A percentile compares a stretch with the other conserved stretches of the same genome.
These are phyloP conservation scores for sorghum (Sorghum bicolor) DNA, from an alignment of 176 grass and related monocot species.

Conservation along the genomic window Sorghum_bicolor_NCBIv3 NC_012872.2:66974001-66974500, in stretches of 20 bases:
- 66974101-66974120: neutral
- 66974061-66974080: conserved; percentile 41
- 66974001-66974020: conserved; percentile 82
- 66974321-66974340: neutral
- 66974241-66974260: conserved; percentile 79
- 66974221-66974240: conserved; percentile 73
- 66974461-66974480: conserved; percentile 16
- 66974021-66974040: conserved; percentile 83
- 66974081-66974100: neutral
- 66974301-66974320: neutral
- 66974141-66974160: neutral
- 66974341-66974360: conserved; percentile 80
- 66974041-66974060: conserved; percentile 93
- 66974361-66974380: conserved; percentile 60
- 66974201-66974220: conserved; percentile 73
- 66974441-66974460: conserved; percentile 43
- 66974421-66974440: conserved; percentile 89
- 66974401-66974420: conserved; percentile 86
- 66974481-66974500: conserved; percentile 42
- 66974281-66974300: neutral
- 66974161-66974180: neutral
- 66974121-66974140: neutral
- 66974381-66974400: conserved; percentile 82
- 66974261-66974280: neutral
- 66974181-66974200: conserved; percentile 82